Evolutionary conservation across 352 stramenopile species (phyloP).

Genomic region (Lagenidium giganteum): DNA sequence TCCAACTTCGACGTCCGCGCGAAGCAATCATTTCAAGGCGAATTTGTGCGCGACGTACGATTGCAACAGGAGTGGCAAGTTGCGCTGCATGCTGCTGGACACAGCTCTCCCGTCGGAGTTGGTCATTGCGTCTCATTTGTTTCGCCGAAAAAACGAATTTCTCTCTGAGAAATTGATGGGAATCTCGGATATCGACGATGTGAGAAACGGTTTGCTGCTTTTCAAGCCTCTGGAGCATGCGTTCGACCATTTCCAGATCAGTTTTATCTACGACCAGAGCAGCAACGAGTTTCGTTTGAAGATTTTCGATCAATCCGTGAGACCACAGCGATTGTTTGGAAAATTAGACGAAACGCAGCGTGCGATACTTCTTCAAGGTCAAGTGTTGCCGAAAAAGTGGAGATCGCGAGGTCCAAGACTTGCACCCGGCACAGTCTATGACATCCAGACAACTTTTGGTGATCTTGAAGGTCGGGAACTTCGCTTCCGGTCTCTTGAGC

Average conservation of each 20-base stretch:
- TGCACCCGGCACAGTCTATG: constrained; percentile 11
- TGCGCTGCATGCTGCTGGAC: constrained; percentile 9
- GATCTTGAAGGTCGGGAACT: constrained; percentile 7
- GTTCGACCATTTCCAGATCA: constrained; percentile 13
- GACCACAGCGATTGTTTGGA: constrained; percentile 1
- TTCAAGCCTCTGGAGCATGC: constrained; percentile 12
- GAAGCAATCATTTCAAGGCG: constrained; percentile 1
- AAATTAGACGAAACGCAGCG: constrained; percentile 1
- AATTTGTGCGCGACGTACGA: constrained; percentile 2
- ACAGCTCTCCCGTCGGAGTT: constrained; percentile 3
- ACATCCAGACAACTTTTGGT: constrained; percentile 7
- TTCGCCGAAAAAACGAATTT: constrained; percentile 1
- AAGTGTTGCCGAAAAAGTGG: constrained; percentile 4
- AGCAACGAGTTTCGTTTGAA: constrained; percentile 6
- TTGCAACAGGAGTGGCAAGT: constrained; percentile 1
- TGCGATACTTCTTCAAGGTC: constrained; percentile 3
- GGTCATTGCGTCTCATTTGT: constrained; percentile 1
- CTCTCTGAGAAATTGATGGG: constrained; percentile 1
- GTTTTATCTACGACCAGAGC: constrained; percentile 9
- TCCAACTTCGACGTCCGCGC: not conserved
- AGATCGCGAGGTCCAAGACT: constrained; percentile 1
- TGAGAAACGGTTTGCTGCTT: constrained; percentile 13
- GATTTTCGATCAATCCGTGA: constrained; percentile 7
- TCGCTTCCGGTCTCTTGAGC: constrained; percentile 1
- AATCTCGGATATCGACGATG: constrained; percentile 6